A percentile compares a stretch with the other conserved stretches of the same genome.
Evolutionary conservation across 2,329 filamentous ascomycete species (phyloP).

Genomic region (Pseudogymnoascus sp.): DNA sequence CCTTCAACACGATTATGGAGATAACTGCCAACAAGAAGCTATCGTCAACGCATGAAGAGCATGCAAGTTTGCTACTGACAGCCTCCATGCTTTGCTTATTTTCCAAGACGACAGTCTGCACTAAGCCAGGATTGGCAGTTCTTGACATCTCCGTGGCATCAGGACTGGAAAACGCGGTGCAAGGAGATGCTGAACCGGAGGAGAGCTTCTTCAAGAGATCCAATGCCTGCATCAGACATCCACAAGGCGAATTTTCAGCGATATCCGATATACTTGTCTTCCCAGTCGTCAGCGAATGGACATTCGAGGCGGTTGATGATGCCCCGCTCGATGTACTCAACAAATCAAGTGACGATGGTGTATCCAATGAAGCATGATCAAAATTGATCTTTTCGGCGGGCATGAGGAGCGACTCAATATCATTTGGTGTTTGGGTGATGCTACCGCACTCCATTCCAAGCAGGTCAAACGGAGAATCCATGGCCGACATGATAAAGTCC

Average conservation of each 20-base stretch:
- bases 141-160: neutral
- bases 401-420: neutral
- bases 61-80: constrained; percentile 27
- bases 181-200: constrained; percentile 8
- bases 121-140: neutral
- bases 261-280: neutral
- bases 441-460: neutral
- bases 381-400: neutral
- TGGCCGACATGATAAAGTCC: neutral
- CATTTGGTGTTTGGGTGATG: neutral
- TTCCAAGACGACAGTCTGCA: constrained; percentile 22
- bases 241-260: constrained; percentile 10
- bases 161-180: neutral
- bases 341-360: neutral
- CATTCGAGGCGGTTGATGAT: neutral
- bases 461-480: neutral
- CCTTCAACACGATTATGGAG: constrained; percentile 29
- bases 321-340: neutral
- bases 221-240: constrained; percentile 20
- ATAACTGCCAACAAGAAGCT: constrained; percentile 27
- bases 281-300: neutral
- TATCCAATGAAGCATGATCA: neutral
- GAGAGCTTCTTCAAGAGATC: constrained; percentile 22
- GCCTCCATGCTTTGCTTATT: constrained; percentile 27
- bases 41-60: constrained; percentile 26